These are phyloP conservation scores for Tilletia indica DNA, from an alignment of 1,284 basidiomycete species.

Conservation along the genomic window DNA sequence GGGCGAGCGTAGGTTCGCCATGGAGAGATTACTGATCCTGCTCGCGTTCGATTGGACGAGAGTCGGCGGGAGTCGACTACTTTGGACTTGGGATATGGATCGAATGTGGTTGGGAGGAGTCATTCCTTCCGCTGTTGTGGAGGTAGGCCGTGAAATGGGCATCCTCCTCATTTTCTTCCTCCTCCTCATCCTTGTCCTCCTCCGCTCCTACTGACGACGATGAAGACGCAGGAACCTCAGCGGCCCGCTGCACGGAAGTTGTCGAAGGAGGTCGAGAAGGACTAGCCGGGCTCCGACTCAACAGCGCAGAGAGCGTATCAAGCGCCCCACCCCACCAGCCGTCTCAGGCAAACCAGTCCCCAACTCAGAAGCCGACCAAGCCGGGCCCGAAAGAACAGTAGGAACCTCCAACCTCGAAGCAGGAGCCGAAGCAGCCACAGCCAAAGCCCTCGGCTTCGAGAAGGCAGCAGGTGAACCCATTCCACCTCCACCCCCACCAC, in stretches of 20 bases:
- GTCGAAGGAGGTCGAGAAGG: not conserved
- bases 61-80: not conserved
- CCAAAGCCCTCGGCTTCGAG: not conserved
- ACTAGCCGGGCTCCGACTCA: slow-evolving; percentile 9
- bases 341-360: slow-evolving; percentile 1
- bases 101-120: not conserved
- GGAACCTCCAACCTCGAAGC: slow-evolving; percentile 15
- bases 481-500: not conserved
- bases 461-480: not conserved
- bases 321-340: not conserved
- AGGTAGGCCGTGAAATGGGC: not conserved
- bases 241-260: not conserved
- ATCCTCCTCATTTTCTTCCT: not conserved
- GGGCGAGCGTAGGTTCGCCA: slow-evolving; percentile 9
- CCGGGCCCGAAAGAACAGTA: slow-evolving; percentile 5
- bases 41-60: slow-evolving; percentile 15
- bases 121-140: not conserved
- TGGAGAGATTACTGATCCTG: not conserved
- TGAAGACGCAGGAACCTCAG: too few relatives aligned
- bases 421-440: slow-evolving; percentile 2
- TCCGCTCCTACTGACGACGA: not conserved
- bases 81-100: not conserved
- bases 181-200: not conserved
- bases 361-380: not conserved
- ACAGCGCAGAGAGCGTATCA: slow-evolving; percentile 5